Conservation (phyloP, 768 basidiomycete genomes). For the Artomyces pyxidatus region DNA sequence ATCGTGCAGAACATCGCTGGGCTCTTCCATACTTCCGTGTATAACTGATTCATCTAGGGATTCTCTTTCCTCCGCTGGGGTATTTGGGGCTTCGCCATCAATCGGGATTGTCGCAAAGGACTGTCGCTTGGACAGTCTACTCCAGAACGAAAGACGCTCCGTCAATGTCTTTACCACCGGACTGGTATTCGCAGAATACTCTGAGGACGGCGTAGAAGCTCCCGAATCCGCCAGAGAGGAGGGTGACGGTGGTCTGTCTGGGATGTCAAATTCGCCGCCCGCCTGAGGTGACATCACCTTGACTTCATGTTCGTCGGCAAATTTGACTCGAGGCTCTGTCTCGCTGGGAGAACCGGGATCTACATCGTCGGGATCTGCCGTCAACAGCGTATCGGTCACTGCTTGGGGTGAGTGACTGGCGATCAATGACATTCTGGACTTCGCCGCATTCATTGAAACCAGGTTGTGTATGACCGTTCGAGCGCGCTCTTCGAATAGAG, state of each 20-base stretch:
- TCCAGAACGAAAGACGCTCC: slow-evolving; percentile 70
- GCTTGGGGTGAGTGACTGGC: slow-evolving; percentile 16
- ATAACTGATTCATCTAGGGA: slow-evolving; percentile 15
- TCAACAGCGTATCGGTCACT: neutral
- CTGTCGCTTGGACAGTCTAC: slow-evolving; percentile 38
- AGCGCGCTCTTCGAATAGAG: slow-evolving; percentile 60
- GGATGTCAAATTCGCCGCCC: slow-evolving; percentile 14
- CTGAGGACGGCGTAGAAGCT: slow-evolving; percentile 48
- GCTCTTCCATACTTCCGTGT: slow-evolving; percentile 21
- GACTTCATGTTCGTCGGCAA: slow-evolving; percentile 38
- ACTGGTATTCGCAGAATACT: slow-evolving; percentile 30
- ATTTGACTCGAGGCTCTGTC: slow-evolving; percentile 41
- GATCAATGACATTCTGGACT: slow-evolving; percentile 40
- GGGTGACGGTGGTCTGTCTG: slow-evolving; percentile 18
- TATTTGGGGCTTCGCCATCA: slow-evolving; percentile 9
- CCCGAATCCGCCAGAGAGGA: slow-evolving; percentile 35
- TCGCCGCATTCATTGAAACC: slow-evolving; percentile 37
- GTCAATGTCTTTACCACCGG: slow-evolving; percentile 59
- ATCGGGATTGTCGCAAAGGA: neutral
- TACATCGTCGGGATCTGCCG: slow-evolving; percentile 9
- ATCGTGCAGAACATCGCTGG: slow-evolving; percentile 43
- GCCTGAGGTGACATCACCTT: slow-evolving; percentile 34
- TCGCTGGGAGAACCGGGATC: slow-evolving; percentile 1
- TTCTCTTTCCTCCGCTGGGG: slow-evolving; percentile 10
- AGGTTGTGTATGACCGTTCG: slow-evolving; percentile 42